Evolutionary conservation across 2,329 filamentous ascomycete genomes (phyloP), one percentile per base, ranked within the genome.

Genomic region (Phialophora chinensis): DNA sequence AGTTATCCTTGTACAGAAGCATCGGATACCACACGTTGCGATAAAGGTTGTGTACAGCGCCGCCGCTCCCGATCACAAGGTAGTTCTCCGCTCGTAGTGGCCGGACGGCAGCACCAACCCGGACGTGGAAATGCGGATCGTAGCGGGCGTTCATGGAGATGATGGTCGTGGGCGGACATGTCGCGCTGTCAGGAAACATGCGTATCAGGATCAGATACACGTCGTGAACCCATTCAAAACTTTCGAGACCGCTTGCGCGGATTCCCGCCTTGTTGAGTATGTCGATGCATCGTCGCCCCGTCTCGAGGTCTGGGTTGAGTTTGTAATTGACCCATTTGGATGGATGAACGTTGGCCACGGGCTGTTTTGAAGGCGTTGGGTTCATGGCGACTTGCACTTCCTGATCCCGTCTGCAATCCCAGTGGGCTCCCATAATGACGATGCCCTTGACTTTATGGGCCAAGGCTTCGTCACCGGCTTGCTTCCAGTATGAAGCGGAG

Each of bases 201-300:
- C 87, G 82, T 73, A 90, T 88, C 7, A 90, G 79, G 63, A 90
- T 85, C 1, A 91, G 82, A 73, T 87, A 91, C 0, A 87, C 89
- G 75, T 91, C 89, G 78, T 91, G 88, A 74, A 91, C 90, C 88
- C 88, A 91, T 73, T 90, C 86, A 69, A 91, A 90, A 25, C 23
- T 25, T 0, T 73, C 80, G 0, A 80, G 72, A 72, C 90, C 87
- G 0, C 75, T 78, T 3, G 82, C 86, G 42, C 85, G 79, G 75
- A 90, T 85, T 10, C 87, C 87, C 1, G 81, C 80, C 1, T 74
- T 73, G 3, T 76, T 70, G 1, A 90, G 80, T 58, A 86, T 77
- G 0, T 76, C 70, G 56, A 88, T 80, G 72, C 84, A 85, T 7
- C 79, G 77, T n/a, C 83, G 75, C 0, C 81, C 83, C 12, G 81